Evolutionary conservation across 495 filamentous ascomycete species (phyloP), one percentile per base, ranked within the genome.

Genomic region (Apodospora peruviana): DNA sequence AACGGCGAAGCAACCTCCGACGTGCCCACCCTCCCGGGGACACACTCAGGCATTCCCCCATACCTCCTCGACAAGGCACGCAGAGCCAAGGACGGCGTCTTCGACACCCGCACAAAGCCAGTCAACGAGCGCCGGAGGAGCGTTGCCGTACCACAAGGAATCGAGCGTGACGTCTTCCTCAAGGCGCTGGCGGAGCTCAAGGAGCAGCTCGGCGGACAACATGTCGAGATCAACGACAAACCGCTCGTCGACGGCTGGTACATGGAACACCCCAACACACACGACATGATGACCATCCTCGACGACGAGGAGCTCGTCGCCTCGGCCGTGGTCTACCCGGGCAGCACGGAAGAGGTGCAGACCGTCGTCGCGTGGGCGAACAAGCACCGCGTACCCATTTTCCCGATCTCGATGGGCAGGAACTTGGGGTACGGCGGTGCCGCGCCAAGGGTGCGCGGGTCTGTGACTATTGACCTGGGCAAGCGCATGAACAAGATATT

Each of bases 381-480:
- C 53, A 59, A 74, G 43, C 65, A 69, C 48, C 46, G 55, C 9
- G 66, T 82, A 12, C 78, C 79, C 5, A 65, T 81, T 37, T 82
- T 71, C 51, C 74, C 79, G 3, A 72, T 75, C 43, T 77, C 72
- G 5, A 74, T 78, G 47, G 78, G 79, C 0, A 57, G 76, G 11
- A 81, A 81, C 43, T 21, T 73, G 14, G 77, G 77, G 5, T 82
- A 83, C 57, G 81, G 80, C 17, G 81, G 81, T 23, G 72, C 77
- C 0, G 76, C 77, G 0, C 76, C 79, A 1, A 62, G 77, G 16
- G 70, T 83, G 2, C 69, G 66, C 1, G 80, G 79, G 8, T 71
- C 68, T 8, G 71, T 82, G 0, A 73, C 73, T 4, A 38, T 84
- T 0, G 76, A 82, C 48, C 64, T 83, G 2, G 77, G 78, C 8